phyloP scores from a whole-genome alignment of 371 early-diverging fungal species.

The Blakeslea trispora region DNA sequence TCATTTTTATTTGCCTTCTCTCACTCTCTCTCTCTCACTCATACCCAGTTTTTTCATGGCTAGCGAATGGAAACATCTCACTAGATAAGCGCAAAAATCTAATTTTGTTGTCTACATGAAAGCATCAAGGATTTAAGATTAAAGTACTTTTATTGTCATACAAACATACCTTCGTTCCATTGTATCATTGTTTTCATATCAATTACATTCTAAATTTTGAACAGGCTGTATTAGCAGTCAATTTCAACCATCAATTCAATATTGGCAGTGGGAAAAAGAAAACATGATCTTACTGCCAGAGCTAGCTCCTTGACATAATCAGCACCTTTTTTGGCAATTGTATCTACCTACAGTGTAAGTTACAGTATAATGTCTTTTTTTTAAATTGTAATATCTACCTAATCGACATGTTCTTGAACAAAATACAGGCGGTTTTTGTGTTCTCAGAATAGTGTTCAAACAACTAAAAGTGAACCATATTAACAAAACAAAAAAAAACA shows the following conservation, averaged over 20 bases:
- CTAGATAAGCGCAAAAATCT: conserved; percentile 53
- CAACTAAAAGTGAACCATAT: too few species aligned
- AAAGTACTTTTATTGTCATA: not conserved
- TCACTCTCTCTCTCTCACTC: too few species aligned
- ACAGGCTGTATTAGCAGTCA: not conserved
- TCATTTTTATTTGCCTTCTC: too few species aligned
- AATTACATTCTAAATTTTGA: conserved; percentile 32
- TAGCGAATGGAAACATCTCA: conserved; percentile 52
- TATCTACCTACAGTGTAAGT: not conserved
- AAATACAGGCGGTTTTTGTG: conserved; percentile 12
- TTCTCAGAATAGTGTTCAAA: conserved; percentile 11
- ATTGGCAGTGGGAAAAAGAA: too few species aligned
- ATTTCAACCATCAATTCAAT: too few species aligned
- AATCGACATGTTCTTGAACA: conserved; percentile 15
- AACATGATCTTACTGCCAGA: conserved; percentile 22
- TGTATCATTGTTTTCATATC: conserved; percentile 46
- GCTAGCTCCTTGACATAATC: conserved; percentile 23
- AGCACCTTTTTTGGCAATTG: not conserved
- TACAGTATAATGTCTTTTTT: not conserved
- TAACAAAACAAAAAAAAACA: too few species aligned
- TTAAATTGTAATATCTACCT: not conserved
- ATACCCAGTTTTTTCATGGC: conserved; percentile 48
- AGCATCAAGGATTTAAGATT: not conserved
- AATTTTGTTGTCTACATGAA: conserved; percentile 38
- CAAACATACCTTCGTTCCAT: conserved; percentile 49